Conservation (phyloP, 139 green algal genomes). For the Chloropicon primus region DNA sequence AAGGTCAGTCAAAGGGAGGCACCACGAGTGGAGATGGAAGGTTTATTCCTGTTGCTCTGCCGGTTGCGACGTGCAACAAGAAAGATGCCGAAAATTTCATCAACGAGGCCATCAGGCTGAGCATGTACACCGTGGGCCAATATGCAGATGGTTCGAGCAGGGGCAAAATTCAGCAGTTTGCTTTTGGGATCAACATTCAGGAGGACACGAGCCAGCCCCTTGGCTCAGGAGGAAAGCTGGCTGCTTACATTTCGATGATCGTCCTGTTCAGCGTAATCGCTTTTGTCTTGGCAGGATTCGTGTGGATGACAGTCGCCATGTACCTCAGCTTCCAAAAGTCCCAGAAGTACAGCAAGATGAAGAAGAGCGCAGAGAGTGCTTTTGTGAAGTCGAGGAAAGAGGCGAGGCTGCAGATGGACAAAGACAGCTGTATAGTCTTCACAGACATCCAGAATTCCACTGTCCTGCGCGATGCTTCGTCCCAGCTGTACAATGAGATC, state of each 20-base stretch:
- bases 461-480: neutral
- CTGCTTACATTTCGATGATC: neutral
- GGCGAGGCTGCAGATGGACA: neutral
- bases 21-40: neutral
- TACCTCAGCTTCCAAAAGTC: neutral
- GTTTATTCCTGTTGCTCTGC: neutral
- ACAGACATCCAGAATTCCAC: neutral
- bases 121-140: neutral
- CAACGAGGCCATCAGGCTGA: neutral
- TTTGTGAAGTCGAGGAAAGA: neutral
- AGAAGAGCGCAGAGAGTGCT: neutral
- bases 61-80: neutral
- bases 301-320: neutral
- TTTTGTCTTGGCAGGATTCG: neutral
- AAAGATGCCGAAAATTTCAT: neutral
- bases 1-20: neutral
- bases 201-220: neutral
- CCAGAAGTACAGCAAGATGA: neutral
- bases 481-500: neutral
- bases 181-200: neutral
- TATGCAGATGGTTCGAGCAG: neutral
- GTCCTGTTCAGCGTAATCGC: neutral
- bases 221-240: neutral
- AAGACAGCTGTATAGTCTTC: neutral
- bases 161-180: neutral